Conservation (phyloP, 2,329 filamentous ascomycete genomes). For the Botrytis medusae region DNA sequence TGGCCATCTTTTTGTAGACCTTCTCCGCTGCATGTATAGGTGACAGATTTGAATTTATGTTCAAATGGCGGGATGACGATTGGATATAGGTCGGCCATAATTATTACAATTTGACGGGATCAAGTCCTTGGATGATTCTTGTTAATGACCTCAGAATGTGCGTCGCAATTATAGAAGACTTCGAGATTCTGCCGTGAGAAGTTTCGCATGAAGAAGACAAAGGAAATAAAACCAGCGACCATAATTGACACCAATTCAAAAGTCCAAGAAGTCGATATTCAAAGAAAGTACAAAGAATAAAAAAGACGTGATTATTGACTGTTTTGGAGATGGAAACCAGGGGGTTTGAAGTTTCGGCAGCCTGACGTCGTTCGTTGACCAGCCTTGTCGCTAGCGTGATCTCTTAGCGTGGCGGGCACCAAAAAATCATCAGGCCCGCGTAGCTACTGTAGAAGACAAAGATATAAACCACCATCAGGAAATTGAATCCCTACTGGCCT, state of each 20-base stretch:
- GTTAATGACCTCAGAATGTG: no score
- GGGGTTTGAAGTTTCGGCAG: neutral
- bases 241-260: neutral
- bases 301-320: neutral
- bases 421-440: slow-evolving; percentile 11
- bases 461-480: neutral
- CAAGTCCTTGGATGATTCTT: neutral
- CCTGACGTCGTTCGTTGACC: slow-evolving; percentile 19
- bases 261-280: neutral
- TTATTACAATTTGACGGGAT: neutral
- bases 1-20: slow-evolving; percentile 28
- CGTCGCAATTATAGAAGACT: neutral
- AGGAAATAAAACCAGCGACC: neutral
- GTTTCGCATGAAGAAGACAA: neutral
- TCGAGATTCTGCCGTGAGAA: slow-evolving; percentile 6
- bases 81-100: slow-evolving; percentile 27
- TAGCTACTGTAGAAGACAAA: slow-evolving; percentile 1
- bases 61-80: slow-evolving; percentile 26
- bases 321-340: neutral
- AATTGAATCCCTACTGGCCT: neutral
- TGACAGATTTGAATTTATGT: slow-evolving; percentile 26
- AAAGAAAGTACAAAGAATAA: neutral
- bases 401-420: slow-evolving; percentile 18
- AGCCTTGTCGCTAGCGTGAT: slow-evolving; percentile 18
- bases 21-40: slow-evolving; percentile 28